Base-by-base conservation (phyloP, 805 yeast genomes). In the Allodekkera sacchari region DNA sequence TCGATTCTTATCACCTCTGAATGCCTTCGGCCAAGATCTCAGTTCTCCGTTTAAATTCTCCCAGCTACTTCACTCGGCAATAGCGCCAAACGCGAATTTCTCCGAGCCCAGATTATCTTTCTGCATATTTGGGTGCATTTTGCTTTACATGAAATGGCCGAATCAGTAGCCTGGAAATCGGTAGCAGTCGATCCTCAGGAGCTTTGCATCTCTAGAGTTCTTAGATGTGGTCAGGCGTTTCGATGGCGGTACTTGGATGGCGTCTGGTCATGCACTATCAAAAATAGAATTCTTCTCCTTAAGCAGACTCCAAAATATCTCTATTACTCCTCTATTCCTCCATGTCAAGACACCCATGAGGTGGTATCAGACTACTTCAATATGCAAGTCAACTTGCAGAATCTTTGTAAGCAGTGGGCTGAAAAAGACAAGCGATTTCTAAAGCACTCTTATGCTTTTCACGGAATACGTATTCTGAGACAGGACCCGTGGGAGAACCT, bases 401-500 rank as follows among this genome's bases (percentile, higher is more conserved):
- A 60, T 0, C 60, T 88, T 8, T 80, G 81, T 48, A 36, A 47
- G 2, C 61, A 68, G 13, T 88, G 97, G 96, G 42, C 65, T 3
- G 35, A 40, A 1, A 65, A 56, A 13, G 94, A 85, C 50, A 30
- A 61, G 13, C 54, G 61, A 14, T 79, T 76, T 45, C 52, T 51
- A 28, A 55, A 52, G 30, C 51, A 39, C 32, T 32, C 59, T 5
- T 40, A 52, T 23, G 48, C 46, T 19, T 74, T 74, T 34, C 63
- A 63, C 4, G 97, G 96, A 0, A 76, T 89, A 13, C 61, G 98
- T 19, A 84, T 89, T 40, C 65, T 92, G 18, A 66, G 88, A 22
- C 97, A 92, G 53, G 96, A 89, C 42, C 97, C 98, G 0, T 92
- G 97, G 97, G 98, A 92, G 44, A 85, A 89, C 26, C 61, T 87